Percentiles rank a stretch among this genome's conserved stretches.
Conservation (phyloP, 345 rosid species). For the Chamaenerion angustifolium region DNA sequence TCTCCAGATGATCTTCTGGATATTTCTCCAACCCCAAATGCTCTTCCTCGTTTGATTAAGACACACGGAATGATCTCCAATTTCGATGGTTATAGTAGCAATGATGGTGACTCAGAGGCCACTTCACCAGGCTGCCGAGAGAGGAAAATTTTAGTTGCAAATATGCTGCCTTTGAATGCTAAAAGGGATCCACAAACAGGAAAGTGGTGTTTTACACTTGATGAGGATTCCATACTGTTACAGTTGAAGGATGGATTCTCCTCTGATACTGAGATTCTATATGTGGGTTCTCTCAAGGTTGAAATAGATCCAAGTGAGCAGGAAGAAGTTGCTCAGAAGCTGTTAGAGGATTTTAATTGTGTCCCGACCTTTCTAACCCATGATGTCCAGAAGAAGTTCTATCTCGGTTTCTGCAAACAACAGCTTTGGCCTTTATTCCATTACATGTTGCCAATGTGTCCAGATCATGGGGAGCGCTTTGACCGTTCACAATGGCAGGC, state of each 20-base stretch:
- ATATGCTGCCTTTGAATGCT: slow-evolving; percentile 36
- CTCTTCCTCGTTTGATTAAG: slow-evolving; percentile 60
- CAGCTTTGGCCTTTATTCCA: slow-evolving; percentile 72
- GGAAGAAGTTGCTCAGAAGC: slow-evolving; percentile 48
- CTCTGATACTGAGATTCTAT: slow-evolving; percentile 39
- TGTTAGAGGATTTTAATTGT: slow-evolving; percentile 45
- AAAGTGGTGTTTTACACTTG: slow-evolving; percentile 44
- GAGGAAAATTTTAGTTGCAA: slow-evolving; percentile 41
- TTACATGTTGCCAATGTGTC: slow-evolving; percentile 71
- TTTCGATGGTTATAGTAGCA: slow-evolving; percentile 22
- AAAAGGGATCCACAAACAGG: slow-evolving; percentile 25
- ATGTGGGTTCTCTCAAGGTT: slow-evolving; percentile 59
- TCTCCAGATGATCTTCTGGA: slow-evolving; percentile 43
- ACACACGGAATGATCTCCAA: slow-evolving; percentile 59
- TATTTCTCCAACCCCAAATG: slow-evolving; percentile 44
- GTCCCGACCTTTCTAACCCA: slow-evolving; percentile 50
- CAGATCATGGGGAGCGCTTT: slow-evolving; percentile 64
- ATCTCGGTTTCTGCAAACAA: slow-evolving; percentile 62
- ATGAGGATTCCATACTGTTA: slow-evolving; percentile 40
- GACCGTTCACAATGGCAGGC: slow-evolving; percentile 65
- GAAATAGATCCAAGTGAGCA: slow-evolving; percentile 39
- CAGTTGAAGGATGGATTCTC: slow-evolving; percentile 56
- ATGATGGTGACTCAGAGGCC: slow-evolving; percentile 40
- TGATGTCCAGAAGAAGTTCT: slow-evolving; percentile 50
- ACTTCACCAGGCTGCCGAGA: slow-evolving; percentile 27